Percentiles rank a stretch among this genome's conserved stretches.
These are phyloP conservation scores for Termitomyces sp. DNA, from an alignment of 768 basidiomycete species.

Conservation along the genomic window DNA sequence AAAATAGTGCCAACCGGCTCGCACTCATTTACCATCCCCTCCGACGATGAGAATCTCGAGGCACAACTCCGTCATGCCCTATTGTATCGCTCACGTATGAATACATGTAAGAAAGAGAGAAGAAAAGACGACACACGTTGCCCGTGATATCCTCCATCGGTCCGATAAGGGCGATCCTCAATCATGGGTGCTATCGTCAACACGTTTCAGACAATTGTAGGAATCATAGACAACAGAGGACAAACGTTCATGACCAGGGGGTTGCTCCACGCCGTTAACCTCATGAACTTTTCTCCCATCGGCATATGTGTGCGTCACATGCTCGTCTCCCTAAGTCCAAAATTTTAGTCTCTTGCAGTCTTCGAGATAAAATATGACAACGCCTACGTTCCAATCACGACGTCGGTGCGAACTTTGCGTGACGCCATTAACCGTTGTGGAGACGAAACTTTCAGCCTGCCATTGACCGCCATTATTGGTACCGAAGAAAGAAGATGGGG, in stretches of 20 bases:
- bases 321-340: slow-evolving; percentile 61
- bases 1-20: not conserved
- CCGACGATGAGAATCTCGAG: not conserved
- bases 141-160: slow-evolving; percentile 10
- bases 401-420: slow-evolving; percentile 54
- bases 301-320: slow-evolving; percentile 56
- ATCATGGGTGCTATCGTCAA: slow-evolving; percentile 9
- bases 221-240: not conserved
- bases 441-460: slow-evolving; percentile 51
- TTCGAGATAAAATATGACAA: slow-evolving; percentile 6
- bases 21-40: not conserved
- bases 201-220: not conserved
- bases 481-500: slow-evolving; percentile 17
- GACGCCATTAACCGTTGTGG: slow-evolving; percentile 59
- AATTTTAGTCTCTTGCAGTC: not conserved
- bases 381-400: slow-evolving; percentile 52
- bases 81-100: not conserved
- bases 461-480: slow-evolving; percentile 26
- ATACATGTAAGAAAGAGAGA: not conserved
- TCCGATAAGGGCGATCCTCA: slow-evolving; percentile 8
- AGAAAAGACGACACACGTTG: slow-evolving; percentile 6
- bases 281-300: slow-evolving; percentile 63
- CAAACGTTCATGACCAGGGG: slow-evolving; percentile 15
- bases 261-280: slow-evolving; percentile 62
- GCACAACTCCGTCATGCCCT: not conserved